phyloP scores from a whole-genome alignment of 345 rosid species.

The Gossypium bickii region DNA sequence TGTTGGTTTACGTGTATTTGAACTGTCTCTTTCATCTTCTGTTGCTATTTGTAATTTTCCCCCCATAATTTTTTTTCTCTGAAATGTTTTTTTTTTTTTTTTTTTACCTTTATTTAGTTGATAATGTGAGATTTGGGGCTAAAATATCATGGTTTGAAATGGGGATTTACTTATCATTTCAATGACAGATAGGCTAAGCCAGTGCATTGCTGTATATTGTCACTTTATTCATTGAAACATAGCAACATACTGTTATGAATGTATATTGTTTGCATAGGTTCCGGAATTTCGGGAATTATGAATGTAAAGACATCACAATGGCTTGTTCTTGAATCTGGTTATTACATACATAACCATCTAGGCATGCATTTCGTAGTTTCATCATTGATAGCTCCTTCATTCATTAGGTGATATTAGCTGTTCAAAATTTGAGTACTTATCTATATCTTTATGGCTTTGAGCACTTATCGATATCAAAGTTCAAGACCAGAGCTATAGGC shows the following conservation, averaged over 20 bases:
- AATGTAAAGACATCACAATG: neutral
- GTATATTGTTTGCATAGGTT: neutral
- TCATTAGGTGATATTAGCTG: neutral
- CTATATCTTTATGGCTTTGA: too few relatives aligned
- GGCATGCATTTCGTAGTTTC: neutral
- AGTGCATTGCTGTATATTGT: neutral
- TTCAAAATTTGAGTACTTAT: neutral
- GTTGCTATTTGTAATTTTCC: neutral
- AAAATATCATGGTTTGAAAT: neutral
- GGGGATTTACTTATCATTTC: neutral
- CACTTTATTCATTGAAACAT: neutral
- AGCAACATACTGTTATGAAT: neutral
- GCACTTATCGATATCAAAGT: neutral
- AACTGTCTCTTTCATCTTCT: neutral
- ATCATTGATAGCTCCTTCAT: neutral
- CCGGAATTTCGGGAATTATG: neutral
- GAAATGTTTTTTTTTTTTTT: neutral
- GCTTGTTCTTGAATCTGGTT: neutral
- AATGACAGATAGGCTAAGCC: neutral
- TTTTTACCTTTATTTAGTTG: neutral
- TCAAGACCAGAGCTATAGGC: neutral
- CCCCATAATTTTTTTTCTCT: neutral
- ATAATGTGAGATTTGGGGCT: neutral
- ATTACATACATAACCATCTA: neutral
- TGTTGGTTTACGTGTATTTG: neutral